Evolutionary conservation across 805 yeast genomes (phyloP), one percentile per base, ranked within the genome.

Genomic region (Nakazawaea holstii): DNA sequence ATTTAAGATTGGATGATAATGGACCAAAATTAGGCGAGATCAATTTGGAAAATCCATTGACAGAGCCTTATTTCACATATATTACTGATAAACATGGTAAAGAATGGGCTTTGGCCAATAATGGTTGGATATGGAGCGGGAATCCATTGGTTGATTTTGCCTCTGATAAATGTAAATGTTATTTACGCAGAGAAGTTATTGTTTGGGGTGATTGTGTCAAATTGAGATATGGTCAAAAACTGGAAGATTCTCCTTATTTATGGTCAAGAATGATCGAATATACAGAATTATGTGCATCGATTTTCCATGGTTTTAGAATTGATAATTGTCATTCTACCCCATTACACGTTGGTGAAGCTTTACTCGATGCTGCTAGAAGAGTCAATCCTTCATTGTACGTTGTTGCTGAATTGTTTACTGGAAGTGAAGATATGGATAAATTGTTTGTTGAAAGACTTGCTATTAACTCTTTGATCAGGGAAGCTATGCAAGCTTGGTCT

Each of bases 101-200:
- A 35, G 68, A 73, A 1, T 83, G 82, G 68, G 83, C 87, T 8
- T 69, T 92, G 50, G 98, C 96, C 3, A 94, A 94, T 60, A 92
- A 94, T 59, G 99, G 99, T 41, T 92, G 98, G 97, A 89, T 94
- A 48, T 92, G 99, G 99, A 91, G 88, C 45, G 97, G 96, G 9
- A 83, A 92, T 55, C 97, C 98, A 1, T 66, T 91, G 49, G 84
- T 88, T 2, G 98, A 92, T 66, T 92, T 92, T 74, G 99, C 98
- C 0, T 85, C 96, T 0, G 64, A 74, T 28, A 56, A 81, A 46
- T 80, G 95, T 5, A 84, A 79, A 59, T 91, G 95, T 4, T 92
- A 94, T 60, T 66, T 92, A 43, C 74, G 95, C 45, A 78, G 99
- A 60, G 97, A 92, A 64, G 96, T 92, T 10, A 90, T 92, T 55